Evolutionary conservation across 176 grass and related monocot species (phyloP).

Genomic region (Oryza nivara): DNA sequence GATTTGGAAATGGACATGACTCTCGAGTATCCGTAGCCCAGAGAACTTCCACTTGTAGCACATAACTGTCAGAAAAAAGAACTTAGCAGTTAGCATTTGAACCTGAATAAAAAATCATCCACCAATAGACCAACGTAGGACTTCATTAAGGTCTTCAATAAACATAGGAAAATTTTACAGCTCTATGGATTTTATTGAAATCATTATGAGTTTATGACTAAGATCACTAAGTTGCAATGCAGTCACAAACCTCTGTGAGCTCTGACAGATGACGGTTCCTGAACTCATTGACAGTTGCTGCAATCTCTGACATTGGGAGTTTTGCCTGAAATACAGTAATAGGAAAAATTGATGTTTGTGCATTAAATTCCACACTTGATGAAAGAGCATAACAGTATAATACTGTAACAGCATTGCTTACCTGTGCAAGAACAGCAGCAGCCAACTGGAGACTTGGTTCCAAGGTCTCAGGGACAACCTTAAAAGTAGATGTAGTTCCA

Average conservation of each 20-base stretch:
- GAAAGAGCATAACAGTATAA: conserved; percentile 17
- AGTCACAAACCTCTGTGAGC: conserved; percentile 75
- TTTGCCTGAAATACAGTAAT: conserved; percentile 62
- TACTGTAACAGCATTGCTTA: conserved; percentile 27
- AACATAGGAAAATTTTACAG: background rate
- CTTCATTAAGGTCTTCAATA: background rate
- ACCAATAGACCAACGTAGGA: background rate
- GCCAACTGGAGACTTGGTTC: conserved; percentile 98
- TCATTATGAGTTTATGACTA: background rate
- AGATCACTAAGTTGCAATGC: conserved; percentile 10
- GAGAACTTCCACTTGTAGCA: conserved; percentile 72
- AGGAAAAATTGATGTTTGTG: conserved; percentile 13
- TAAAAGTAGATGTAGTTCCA: conserved; percentile 35
- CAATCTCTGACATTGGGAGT: conserved; percentile 94
- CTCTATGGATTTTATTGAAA: conserved; percentile 11
- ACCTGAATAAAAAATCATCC: background rate
- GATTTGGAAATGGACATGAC: conserved; percentile 63
- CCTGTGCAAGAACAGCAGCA: conserved; percentile 97
- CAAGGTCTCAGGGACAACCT: conserved; percentile 99
- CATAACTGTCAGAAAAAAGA: conserved; percentile 56
- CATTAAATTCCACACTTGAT: conserved; percentile 24
- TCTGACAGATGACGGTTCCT: conserved; percentile 93
- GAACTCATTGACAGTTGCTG: conserved; percentile 89
- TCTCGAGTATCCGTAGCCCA: conserved; percentile 84
- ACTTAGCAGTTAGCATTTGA: no score